phyloP scores from a whole-genome alignment of 1,139 yeast genomes.

The Protomyces macrosporus region DNA sequence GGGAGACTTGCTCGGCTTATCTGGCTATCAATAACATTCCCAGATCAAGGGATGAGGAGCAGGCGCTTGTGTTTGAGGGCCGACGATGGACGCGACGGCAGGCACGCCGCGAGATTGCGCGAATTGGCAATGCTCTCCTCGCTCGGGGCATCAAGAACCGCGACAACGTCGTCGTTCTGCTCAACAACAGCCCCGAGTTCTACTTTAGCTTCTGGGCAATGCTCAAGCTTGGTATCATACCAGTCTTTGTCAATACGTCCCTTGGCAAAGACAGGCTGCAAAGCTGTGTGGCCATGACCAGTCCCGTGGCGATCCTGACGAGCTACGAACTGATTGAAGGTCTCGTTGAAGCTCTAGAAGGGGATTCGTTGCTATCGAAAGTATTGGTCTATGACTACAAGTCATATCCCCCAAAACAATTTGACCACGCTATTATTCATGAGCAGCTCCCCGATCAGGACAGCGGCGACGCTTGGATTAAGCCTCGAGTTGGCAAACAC shows the following conservation, averaged over 20 bases:
- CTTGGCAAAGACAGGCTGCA: not conserved
- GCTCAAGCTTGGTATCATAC: not conserved
- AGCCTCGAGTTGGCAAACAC: not conserved
- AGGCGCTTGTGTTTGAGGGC: not conserved
- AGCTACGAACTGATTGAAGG: not conserved
- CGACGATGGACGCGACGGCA: slow-evolving; percentile 1
- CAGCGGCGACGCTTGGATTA: not conserved
- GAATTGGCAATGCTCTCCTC: not conserved
- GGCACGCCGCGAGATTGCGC: not conserved
- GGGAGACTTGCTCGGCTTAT: not conserved
- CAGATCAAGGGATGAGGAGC: not conserved
- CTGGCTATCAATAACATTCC: not conserved
- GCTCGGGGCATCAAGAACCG: not conserved
- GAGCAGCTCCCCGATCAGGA: not conserved
- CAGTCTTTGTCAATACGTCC: not conserved
- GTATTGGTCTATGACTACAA: not conserved
- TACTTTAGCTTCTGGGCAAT: not conserved
- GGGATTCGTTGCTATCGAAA: not conserved
- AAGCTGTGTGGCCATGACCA: not conserved
- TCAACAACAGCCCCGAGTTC: not conserved
- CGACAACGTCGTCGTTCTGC: not conserved
- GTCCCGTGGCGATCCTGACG: not conserved
- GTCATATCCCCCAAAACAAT: not conserved
- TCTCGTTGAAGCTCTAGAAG: not conserved
- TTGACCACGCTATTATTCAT: not conserved